These are phyloP conservation scores for Alternaria triticimaculans DNA, from an alignment of 2,329 filamentous ascomycete species.

Conservation along the genomic window DNA sequence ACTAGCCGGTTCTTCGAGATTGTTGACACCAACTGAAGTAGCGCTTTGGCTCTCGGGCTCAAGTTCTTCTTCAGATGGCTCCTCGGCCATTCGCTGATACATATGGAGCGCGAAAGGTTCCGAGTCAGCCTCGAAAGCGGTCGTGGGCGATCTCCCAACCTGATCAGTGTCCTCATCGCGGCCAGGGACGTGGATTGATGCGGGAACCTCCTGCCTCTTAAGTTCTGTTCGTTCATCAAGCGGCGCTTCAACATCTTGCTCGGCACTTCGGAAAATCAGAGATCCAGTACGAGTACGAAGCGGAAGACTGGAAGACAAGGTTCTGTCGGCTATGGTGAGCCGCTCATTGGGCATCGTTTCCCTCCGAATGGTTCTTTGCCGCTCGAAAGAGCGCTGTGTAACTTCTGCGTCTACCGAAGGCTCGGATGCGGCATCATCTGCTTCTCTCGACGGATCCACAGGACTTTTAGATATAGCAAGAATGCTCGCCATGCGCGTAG, in stretches of 20 bases:
- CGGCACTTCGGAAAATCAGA: neutral
- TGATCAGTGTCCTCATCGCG: neutral
- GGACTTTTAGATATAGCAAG: neutral
- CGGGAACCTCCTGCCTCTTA: neutral
- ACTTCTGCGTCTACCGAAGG: neutral
- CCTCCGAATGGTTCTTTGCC: neutral
- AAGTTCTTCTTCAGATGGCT: neutral
- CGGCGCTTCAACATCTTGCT: neutral
- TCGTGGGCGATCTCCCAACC: neutral
- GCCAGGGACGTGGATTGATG: neutral
- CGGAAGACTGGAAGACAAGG: neutral
- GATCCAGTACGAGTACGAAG: neutral
- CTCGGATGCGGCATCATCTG: neutral
- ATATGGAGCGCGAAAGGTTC: neutral
- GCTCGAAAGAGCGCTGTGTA: neutral
- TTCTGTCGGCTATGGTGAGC: neutral
- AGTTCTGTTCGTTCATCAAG: neutral
- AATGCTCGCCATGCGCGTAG: neutral
- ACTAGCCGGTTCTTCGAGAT: neutral
- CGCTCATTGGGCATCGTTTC: neutral
- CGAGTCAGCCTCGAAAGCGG: neutral
- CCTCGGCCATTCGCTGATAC: neutral
- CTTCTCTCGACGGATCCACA: neutral
- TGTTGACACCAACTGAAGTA: neutral
- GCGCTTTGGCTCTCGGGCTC: neutral